Percentiles rank a stretch among this genome's conserved stretches.
phyloP scores from a whole-genome alignment of 1,139 yeast genomes.

The Meyerozyma elateridarum region DNA sequence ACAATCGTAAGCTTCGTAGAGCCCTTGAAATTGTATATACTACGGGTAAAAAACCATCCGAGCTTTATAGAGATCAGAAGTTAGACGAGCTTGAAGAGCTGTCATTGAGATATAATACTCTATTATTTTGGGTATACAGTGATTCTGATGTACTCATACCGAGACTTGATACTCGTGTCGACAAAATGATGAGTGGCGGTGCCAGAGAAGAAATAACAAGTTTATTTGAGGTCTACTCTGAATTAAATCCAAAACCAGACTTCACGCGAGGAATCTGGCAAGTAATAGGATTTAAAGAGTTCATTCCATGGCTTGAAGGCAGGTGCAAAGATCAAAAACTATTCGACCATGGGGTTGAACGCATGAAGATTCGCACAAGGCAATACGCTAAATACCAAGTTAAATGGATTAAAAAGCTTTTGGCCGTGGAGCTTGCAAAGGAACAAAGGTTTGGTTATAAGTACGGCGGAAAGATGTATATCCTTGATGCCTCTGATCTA shows the following conservation, averaged over 20 bases:
- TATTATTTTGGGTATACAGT: constrained; percentile 82
- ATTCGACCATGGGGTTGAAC: constrained; percentile 50
- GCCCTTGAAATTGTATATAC: constrained; percentile 75
- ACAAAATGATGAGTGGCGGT: constrained; percentile 67
- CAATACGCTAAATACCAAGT: constrained; percentile 86
- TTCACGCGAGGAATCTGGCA: constrained; percentile 84
- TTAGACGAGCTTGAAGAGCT: constrained; percentile 39
- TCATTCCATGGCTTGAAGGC: constrained; percentile 66
- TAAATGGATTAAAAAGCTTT: constrained; percentile 82
- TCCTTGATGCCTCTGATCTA: constrained; percentile 76
- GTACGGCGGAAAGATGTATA: constrained; percentile 60
- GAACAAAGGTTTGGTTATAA: constrained; percentile 45
- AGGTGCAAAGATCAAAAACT: constrained; percentile 11
- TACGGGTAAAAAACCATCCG: constrained; percentile 68
- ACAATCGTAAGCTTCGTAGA: constrained; percentile 68
- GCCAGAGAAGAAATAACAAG: constrained; percentile 67
- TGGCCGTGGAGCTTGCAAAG: constrained; percentile 57
- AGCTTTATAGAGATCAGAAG: constrained; percentile 60
- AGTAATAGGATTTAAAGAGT: constrained; percentile 93
- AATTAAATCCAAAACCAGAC: constrained; percentile 34
- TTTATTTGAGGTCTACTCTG: constrained; percentile 42
- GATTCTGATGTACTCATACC: constrained; percentile 54
- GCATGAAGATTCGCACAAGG: constrained; percentile 81
- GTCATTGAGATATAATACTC: constrained; percentile 57
- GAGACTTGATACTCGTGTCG: constrained; percentile 76